A percentile compares a stretch with the other conserved stretches of the same genome.
Evolutionary conservation across 2,329 filamentous ascomycete species (phyloP).

Genomic region (Atkinsonella texensis): DNA sequence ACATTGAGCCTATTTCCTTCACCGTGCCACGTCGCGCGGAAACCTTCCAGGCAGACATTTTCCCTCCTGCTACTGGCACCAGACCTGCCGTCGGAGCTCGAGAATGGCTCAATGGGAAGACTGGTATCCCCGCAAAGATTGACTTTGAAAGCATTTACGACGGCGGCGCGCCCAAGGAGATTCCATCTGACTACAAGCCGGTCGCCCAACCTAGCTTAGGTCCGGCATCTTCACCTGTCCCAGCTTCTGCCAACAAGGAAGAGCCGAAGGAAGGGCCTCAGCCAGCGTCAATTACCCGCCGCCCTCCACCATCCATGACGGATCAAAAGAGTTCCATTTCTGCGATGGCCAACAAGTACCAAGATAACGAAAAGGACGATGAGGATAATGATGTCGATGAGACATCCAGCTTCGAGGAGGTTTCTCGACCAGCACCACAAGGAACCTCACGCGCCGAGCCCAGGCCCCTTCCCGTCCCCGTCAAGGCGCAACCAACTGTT

Average conservation of each 20-base stretch:
- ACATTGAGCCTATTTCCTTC: conserved; percentile 96
- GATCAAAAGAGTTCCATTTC: conserved; percentile 84
- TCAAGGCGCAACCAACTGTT: conserved; percentile 13
- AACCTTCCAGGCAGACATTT: conserved; percentile 95
- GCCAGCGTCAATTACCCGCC: conserved; percentile 29
- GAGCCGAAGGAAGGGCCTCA: conserved; percentile 28
- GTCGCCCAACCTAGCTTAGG: conserved; percentile 31
- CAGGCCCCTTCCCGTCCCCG: conserved; percentile 29
- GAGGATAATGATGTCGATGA: conserved; percentile 53
- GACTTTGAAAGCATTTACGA: conserved; percentile 89
- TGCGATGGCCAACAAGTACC: conserved; percentile 73
- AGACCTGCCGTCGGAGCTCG: conserved; percentile 68
- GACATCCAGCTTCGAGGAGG: conserved; percentile 76
- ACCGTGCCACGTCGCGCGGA: conserved; percentile 89
- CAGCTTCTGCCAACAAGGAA: conserved; percentile 30
- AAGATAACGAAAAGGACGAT: conserved; percentile 57
- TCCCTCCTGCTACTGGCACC: conserved; percentile 68
- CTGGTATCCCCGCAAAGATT: conserved; percentile 76
- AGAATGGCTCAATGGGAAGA: conserved; percentile 84
- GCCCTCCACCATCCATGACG: conserved; percentile 56
- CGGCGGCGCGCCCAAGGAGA: conserved; percentile 66
- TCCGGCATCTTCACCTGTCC: conserved; percentile 18
- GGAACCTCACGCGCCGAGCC: conserved; percentile 24
- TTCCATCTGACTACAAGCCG: conserved; percentile 57
- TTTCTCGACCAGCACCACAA: conserved; percentile 62